Conservation (phyloP, 768 basidiomycete species). For the Suillus hirtellus region DNA sequence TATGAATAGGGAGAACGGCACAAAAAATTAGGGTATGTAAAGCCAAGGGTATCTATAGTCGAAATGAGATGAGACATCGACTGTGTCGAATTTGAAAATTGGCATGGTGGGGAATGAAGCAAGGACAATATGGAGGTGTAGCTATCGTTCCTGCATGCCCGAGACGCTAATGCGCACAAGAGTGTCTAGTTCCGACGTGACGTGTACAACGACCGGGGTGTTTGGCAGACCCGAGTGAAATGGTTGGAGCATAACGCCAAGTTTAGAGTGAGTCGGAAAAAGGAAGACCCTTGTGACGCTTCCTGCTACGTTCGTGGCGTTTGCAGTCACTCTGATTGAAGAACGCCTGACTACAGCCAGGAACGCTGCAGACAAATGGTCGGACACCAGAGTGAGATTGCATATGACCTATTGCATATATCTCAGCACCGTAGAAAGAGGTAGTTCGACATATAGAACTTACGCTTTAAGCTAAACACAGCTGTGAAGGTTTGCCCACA, state of each 20-base stretch:
- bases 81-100: neutral
- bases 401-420: conserved; percentile 21
- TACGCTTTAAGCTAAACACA: conserved; percentile 33
- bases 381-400: conserved; percentile 32
- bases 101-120: neutral
- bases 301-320: conserved; percentile 35
- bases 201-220: no score
- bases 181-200: neutral
- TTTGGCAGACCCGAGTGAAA: neutral
- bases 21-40: conserved; percentile 8
- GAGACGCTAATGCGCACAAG: neutral
- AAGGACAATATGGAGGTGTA: neutral
- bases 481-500: conserved; percentile 32
- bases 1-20: neutral
- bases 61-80: neutral
- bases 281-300: conserved; percentile 27
- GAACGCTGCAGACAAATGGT: conserved; percentile 25
- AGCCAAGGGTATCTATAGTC: conserved; percentile 1
- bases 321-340: conserved; percentile 36
- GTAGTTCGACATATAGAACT: conserved; percentile 9
- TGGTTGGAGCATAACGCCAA: neutral
- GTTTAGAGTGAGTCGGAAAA: conserved; percentile 5
- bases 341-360: conserved; percentile 30
- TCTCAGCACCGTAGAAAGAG: neutral
- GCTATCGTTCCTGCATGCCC: neutral